Conservation (phyloP, 768 basidiomycete genomes). For the Boletus tomentosulus region DNA sequence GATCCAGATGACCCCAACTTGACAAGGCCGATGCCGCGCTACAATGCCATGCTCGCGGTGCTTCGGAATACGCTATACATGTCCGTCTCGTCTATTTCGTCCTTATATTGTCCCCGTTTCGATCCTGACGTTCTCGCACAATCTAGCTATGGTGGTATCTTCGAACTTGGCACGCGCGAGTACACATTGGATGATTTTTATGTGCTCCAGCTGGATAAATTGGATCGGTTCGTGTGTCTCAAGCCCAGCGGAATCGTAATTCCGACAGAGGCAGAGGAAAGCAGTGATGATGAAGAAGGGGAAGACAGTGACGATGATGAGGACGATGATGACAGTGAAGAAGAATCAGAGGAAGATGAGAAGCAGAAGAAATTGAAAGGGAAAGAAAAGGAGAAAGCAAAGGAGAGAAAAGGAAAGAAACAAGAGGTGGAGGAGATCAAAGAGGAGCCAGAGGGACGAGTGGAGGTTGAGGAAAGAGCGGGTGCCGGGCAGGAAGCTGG, state of each 20-base stretch:
- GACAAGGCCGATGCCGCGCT: constrained; percentile 66
- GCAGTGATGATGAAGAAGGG: constrained; percentile 58
- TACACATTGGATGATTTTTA: constrained; percentile 91
- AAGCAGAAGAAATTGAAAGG: neutral
- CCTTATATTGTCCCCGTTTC: neutral
- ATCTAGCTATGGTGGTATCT: constrained; percentile 81
- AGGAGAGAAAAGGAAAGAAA: constrained; percentile 9
- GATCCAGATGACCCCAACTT: constrained; percentile 63
- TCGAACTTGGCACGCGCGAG: constrained; percentile 76
- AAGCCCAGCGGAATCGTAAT: constrained; percentile 62
- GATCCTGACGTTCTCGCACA: neutral
- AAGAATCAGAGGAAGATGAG: constrained; percentile 11
- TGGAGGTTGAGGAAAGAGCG: constrained; percentile 1
- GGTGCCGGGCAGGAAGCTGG: constrained; percentile 9
- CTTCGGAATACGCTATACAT: constrained; percentile 83
- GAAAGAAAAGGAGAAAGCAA: constrained; percentile 2
- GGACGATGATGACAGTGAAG: constrained; percentile 27
- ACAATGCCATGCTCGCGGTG: constrained; percentile 87
- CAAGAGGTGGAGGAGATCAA: constrained; percentile 28
- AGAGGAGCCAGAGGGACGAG: constrained; percentile 17
- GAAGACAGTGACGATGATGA: constrained; percentile 56
- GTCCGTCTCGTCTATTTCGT: constrained; percentile 37
- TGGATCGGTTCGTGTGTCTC: constrained; percentile 73
- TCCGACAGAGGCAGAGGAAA: constrained; percentile 56
- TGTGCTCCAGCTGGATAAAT: constrained; percentile 74